Evolutionary conservation across 2,329 filamentous ascomycete species (phyloP).

Genomic region (Fusarium sp.): DNA sequence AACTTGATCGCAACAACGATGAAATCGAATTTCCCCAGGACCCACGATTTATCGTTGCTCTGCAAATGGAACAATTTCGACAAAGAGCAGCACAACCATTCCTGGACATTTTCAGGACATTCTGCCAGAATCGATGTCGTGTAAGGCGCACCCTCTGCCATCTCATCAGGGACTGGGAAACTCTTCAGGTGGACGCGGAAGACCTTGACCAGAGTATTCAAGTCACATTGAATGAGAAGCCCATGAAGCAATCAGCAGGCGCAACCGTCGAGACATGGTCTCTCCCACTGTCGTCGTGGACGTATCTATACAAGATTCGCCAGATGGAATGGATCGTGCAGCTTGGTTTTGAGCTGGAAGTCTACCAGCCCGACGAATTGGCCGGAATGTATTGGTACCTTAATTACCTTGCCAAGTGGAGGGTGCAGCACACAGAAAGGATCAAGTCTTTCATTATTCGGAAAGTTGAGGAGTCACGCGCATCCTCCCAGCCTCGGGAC

Average conservation of each 20-base stretch:
- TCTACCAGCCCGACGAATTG: slow-evolving; percentile 89
- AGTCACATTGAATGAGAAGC: slow-evolving; percentile 69
- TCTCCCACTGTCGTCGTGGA: slow-evolving; percentile 87
- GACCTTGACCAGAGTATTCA: slow-evolving; percentile 79
- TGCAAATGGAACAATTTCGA: slow-evolving; percentile 78
- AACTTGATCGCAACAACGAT: slow-evolving; percentile 81
- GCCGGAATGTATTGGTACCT: slow-evolving; percentile 93
- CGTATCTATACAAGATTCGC: slow-evolving; percentile 88
- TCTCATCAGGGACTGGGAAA: slow-evolving; percentile 84
- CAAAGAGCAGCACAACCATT: slow-evolving; percentile 76
- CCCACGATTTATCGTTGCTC: slow-evolving; percentile 77
- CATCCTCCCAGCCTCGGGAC: slow-evolving; percentile 22
- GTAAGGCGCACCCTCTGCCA: slow-evolving; percentile 92
- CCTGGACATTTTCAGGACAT: slow-evolving; percentile 83
- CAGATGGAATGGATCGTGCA: slow-evolving; percentile 90
- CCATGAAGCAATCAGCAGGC: slow-evolving; percentile 62
- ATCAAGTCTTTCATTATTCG: slow-evolving; percentile 74
- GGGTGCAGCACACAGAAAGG: slow-evolving; percentile 77
- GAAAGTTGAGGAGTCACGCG: slow-evolving; percentile 51
- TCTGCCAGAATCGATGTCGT: slow-evolving; percentile 91
- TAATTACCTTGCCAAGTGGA: slow-evolving; percentile 76
- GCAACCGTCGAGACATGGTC: slow-evolving; percentile 67
- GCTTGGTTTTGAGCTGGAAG: slow-evolving; percentile 91
- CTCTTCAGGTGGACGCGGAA: slow-evolving; percentile 83
- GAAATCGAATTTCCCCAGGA: slow-evolving; percentile 80